Evolutionary conservation across 495 filamentous ascomycete species (phyloP), one percentile per base, ranked within the genome.

Genomic region (Pyrenula massariospora): DNA sequence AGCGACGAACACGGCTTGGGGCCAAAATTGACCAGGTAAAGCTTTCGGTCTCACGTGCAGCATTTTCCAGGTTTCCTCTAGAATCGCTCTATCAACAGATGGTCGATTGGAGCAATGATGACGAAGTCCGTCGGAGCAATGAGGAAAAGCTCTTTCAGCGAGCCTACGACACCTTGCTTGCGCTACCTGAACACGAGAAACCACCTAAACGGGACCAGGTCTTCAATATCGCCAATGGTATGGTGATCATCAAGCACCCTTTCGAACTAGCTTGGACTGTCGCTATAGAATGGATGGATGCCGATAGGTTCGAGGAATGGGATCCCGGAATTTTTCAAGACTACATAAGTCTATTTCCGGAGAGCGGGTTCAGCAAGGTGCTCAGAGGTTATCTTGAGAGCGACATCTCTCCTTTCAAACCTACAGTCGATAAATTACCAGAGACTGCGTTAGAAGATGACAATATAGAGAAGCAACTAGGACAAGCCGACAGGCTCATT

Each of bases 241-340:
- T 97, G 84, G 92, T 98, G 52, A 91, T 96, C 59, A 88, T 98
- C 65, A 91, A 92, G 59, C 89, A 96, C 65, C 90, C 90, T 0
- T 96, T 87, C 69, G 81, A 86, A 56, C 73, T 94, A 22, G 93
- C 93, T 2, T 98, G 93, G 93, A 84, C 85, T 56, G 86, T 95
- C 59, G 80, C 84, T 24, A 75, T 98, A 48, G 88, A 96, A 63
- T 96, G 93, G 89, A 79, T 85, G 60, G 89, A 95, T 69, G 72
- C 84, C 48, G 82, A 89, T 60, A 78, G 77, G 25, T 78, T 87
- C 58, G 74, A 72, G 1, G 76, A 91, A 23, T 86, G 84, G 76
- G 91, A 97, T 63, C 75, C 79, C 56, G 78, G 79, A 31, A 70
- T 92, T 47, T 72, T 98, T 3, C 76, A 82, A 12, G 84, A 95